Conservation (phyloP, 495 filamentous ascomycete genomes). For the Mytilinidion resinicola region DNA sequence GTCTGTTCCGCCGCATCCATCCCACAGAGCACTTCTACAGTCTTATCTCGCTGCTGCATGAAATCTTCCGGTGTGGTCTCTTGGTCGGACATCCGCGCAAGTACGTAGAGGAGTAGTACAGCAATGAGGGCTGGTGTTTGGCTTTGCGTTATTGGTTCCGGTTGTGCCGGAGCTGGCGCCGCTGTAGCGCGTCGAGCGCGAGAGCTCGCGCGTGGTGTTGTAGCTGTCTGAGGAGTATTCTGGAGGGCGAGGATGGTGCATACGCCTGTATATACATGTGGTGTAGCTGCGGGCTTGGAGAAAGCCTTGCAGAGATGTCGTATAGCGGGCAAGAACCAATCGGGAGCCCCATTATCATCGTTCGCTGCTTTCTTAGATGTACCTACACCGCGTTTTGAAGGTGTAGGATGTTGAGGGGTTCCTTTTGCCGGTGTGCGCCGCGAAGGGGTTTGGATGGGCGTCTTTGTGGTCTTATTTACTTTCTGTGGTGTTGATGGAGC, state of each 20-base stretch:
- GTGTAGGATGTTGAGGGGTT: slow-evolving; percentile 26
- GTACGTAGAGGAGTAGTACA: slow-evolving; percentile 59
- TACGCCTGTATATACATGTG: slow-evolving; percentile 60
- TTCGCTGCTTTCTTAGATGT: not conserved
- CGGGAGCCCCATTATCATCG: slow-evolving; percentile 36
- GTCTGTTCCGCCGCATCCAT: slow-evolving; percentile 1
- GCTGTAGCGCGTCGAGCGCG: slow-evolving; percentile 15
- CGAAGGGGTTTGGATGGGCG: slow-evolving; percentile 6
- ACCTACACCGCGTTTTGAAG: slow-evolving; percentile 13
- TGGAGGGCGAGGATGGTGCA: slow-evolving; percentile 42
- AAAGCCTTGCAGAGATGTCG: slow-evolving; percentile 60
- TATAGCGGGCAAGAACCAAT: slow-evolving; percentile 61
- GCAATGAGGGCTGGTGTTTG: slow-evolving; percentile 52
- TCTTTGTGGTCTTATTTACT: not conserved
- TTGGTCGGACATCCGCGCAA: slow-evolving; percentile 35
- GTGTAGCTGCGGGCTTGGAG: slow-evolving; percentile 49
- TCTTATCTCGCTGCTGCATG: slow-evolving; percentile 38
- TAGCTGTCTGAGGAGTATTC: slow-evolving; percentile 3
- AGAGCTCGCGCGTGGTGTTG: slow-evolving; percentile 11
- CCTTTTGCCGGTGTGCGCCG: slow-evolving; percentile 14
- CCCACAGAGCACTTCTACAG: slow-evolving; percentile 27
- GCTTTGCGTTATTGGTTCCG: slow-evolving; percentile 20
- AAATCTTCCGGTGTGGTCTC: slow-evolving; percentile 38
- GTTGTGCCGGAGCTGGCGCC: not conserved
- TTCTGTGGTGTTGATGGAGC: slow-evolving; percentile 19